Conservation (phyloP, 768 basidiomycete species). For the Mycena filopes region DNA sequence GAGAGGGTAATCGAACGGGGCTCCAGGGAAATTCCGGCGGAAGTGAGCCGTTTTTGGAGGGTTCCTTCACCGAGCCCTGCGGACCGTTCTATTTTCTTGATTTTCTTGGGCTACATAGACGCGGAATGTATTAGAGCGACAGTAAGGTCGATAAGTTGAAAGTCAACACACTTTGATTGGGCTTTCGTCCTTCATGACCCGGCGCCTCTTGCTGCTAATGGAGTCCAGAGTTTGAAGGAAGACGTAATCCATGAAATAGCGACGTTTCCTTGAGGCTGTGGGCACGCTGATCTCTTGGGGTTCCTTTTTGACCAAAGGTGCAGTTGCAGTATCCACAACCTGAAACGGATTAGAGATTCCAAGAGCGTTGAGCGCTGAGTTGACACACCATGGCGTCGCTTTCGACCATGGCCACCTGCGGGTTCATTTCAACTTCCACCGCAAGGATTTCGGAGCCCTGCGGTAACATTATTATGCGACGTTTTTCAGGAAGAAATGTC, state of each 20-base stretch:
- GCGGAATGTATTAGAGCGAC: neutral
- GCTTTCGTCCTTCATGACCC: neutral
- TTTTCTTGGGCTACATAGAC: neutral
- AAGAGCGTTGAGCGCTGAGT: too few species aligned
- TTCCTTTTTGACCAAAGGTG: slow-evolving; percentile 1
- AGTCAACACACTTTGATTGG: neutral
- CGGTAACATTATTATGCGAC: too few species aligned
- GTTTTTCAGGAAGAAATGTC: too few species aligned
- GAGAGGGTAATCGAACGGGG: neutral
- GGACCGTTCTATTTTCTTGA: slow-evolving; percentile 18
- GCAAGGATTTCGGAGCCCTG: too few species aligned
- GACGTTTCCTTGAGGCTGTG: neutral
- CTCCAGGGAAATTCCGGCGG: slow-evolving; percentile 1
- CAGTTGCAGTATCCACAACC: too few species aligned
- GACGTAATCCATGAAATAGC: slow-evolving; percentile 1
- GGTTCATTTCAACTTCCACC: too few species aligned
- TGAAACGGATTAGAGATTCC: too few species aligned
- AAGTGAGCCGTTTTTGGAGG: slow-evolving; percentile 10
- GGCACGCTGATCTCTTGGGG: neutral
- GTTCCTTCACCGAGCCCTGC: slow-evolving; percentile 18
- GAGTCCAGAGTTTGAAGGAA: neutral
- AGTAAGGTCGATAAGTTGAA: too few species aligned
- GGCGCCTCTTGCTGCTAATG: neutral
- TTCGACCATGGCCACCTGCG: too few species aligned
- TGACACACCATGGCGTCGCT: too few species aligned